A percentile compares a stretch with the other conserved stretches of the same genome.
Evolutionary conservation across 2,329 filamentous ascomycete species (phyloP).

Genomic region (Triangularia setosa): DNA sequence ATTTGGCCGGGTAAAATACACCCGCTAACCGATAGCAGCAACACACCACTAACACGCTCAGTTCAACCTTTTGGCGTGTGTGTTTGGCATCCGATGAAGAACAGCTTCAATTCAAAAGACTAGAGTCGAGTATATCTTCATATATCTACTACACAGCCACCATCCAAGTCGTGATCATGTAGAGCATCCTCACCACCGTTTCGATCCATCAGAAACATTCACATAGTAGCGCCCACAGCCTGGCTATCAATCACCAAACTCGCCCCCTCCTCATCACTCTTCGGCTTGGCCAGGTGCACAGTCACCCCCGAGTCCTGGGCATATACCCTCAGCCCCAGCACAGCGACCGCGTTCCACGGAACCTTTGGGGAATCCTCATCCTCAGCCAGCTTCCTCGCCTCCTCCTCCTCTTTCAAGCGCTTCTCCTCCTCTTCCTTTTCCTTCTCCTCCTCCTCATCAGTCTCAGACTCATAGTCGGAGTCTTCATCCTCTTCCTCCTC

Average conservation of each 20-base stretch:
- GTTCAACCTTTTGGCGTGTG: no score
- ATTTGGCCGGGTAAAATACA: not conserved
- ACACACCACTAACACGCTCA: not conserved
- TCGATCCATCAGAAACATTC: no score
- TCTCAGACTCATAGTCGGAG: slow-evolving; percentile 10
- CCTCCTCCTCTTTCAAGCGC: slow-evolving; percentile 21
- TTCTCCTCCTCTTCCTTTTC: slow-evolving; percentile 18
- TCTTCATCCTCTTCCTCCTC: slow-evolving; percentile 24
- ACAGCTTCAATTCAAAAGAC: no score
- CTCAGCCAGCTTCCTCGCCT: slow-evolving; percentile 18
- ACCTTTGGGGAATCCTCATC: slow-evolving; percentile 20
- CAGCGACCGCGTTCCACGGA: slow-evolving; percentile 42
- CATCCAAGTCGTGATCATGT: no score
- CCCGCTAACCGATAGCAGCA: not conserved
- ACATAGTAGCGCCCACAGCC: slow-evolving; percentile 32
- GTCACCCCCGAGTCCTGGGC: slow-evolving; percentile 34
- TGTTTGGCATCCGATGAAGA: no score
- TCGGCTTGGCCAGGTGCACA: slow-evolving; percentile 34
- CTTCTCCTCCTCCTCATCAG: slow-evolving; percentile 7
- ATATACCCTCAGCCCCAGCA: slow-evolving; percentile 39
- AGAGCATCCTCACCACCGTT: no score
- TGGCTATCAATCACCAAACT: slow-evolving; percentile 28
- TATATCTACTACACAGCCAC: no score
- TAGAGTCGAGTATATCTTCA: no score
- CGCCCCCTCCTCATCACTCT: slow-evolving; percentile 30